A percentile compares a stretch with the other conserved stretches of the same genome.
Evolutionary conservation across 2,329 filamentous ascomycete species (phyloP).

Genomic region (Fusarium cicatricum): DNA sequence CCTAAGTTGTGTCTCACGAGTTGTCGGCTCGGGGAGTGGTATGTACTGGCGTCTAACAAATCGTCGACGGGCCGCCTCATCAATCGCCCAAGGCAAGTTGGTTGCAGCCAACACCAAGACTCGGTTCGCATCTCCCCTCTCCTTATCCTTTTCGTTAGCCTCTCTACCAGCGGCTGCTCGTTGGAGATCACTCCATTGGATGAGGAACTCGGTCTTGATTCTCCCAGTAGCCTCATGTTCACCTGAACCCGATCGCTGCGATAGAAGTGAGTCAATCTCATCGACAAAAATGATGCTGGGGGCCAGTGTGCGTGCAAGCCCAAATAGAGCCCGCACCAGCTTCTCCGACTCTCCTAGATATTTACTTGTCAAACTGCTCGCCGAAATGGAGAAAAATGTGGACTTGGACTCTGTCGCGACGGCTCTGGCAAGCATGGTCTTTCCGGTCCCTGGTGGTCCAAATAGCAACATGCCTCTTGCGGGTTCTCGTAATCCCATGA

Average conservation of each 20-base stretch:
- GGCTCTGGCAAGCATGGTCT: slow-evolving; percentile 93
- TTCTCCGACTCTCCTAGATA: slow-evolving; percentile 97
- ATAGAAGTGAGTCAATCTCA: slow-evolving; percentile 94
- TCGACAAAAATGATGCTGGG: slow-evolving; percentile 99
- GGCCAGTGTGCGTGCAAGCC: slow-evolving; percentile 85
- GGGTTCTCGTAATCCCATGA: slow-evolving; percentile 93
- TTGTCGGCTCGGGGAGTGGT: slow-evolving; percentile 85
- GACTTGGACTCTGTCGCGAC: slow-evolving; percentile 95
- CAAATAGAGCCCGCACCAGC: slow-evolving; percentile 89
- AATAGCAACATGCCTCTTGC: slow-evolving; percentile 96
- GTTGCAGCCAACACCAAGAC: slow-evolving; percentile 95
- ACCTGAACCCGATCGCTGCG: slow-evolving; percentile 79
- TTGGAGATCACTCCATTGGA: slow-evolving; percentile 95
- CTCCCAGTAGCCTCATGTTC: slow-evolving; percentile 93
- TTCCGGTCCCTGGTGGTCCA: slow-evolving; percentile 96
- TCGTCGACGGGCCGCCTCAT: slow-evolving; percentile 88
- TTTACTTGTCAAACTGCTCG: slow-evolving; percentile 93
- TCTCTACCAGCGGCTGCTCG: slow-evolving; percentile 89
- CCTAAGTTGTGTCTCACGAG: slow-evolving; percentile 79
- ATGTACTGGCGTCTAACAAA: slow-evolving; percentile 98
- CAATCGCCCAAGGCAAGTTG: slow-evolving; percentile 97
- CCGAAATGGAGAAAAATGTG: slow-evolving; percentile 97
- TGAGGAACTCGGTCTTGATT: slow-evolving; percentile 97
- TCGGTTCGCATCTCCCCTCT: slow-evolving; percentile 81
- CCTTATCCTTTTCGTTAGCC: slow-evolving; percentile 69